phyloP scores from a whole-genome alignment of 768 basidiomycete species.

The Amanita fuliginea region DNA sequence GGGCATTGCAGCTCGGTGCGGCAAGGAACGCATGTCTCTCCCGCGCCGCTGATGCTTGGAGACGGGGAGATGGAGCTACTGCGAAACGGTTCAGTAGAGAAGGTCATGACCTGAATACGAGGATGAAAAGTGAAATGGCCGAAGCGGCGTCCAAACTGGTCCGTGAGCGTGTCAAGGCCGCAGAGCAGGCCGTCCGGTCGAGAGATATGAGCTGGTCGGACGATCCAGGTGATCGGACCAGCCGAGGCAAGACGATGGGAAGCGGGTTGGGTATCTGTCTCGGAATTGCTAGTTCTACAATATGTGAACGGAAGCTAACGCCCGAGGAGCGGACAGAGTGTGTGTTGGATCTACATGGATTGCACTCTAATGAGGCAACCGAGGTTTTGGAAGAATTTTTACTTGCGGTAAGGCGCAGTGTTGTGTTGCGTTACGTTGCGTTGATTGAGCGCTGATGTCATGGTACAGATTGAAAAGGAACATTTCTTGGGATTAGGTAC shows the following conservation, averaged over 20 bases:
- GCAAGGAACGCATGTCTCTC: slow-evolving; percentile 91
- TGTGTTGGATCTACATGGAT: slow-evolving; percentile 83
- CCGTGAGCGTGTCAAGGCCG: slow-evolving; percentile 63
- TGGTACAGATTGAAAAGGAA: slow-evolving; percentile 67
- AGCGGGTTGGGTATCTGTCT: slow-evolving; percentile 78
- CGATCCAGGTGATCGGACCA: slow-evolving; percentile 69
- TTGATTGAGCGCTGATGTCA: too few species aligned
- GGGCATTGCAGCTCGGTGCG: slow-evolving; percentile 86
- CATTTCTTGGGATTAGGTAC: slow-evolving; percentile 78
- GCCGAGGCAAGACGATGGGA: slow-evolving; percentile 65
- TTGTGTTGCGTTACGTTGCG: too few species aligned
- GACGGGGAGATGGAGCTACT: slow-evolving; percentile 88
- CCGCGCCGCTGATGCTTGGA: slow-evolving; percentile 93
- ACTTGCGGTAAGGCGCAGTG: slow-evolving; percentile 49
- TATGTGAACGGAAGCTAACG: slow-evolving; percentile 44
- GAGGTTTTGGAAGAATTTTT: slow-evolving; percentile 87
- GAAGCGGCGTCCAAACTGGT: slow-evolving; percentile 81
- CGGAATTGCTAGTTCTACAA: slow-evolving; percentile 63
- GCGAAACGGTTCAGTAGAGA: slow-evolving; percentile 93
- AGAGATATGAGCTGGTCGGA: slow-evolving; percentile 73
- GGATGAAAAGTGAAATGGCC: slow-evolving; percentile 81
- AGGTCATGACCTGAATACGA: slow-evolving; percentile 86
- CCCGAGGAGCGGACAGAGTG: slow-evolving; percentile 87
- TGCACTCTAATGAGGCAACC: slow-evolving; percentile 89
- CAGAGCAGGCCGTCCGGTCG: slow-evolving; percentile 63